Base-by-base conservation (phyloP, 1,284 basidiomycete genomes). In the Vanrija humicola region DNA sequence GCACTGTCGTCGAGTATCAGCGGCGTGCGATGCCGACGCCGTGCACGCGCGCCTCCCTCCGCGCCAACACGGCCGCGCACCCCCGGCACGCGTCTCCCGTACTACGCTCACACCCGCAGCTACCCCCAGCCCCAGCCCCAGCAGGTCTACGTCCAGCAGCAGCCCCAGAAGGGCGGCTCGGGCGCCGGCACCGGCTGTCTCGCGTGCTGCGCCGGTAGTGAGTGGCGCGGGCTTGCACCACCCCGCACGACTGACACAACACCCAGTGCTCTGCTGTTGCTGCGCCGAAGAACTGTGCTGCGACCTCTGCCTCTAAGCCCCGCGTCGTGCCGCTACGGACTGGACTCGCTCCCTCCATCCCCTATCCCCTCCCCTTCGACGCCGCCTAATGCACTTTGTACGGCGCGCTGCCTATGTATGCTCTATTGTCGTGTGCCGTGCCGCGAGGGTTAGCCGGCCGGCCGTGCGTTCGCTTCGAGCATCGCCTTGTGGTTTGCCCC, bases 51-150 rank as follows among this genome's bases (percentile, higher is more conserved):
- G n/a, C n/a, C n/a, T n/a, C n/a, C n/a, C n/a, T n/a, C n/a, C n/a
- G n/a, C n/a, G n/a, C n/a, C 16, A 9, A 40, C 39, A 40, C 39
- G 2, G 7, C 40, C 40, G 5, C 19, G 39, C 39, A 42, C 43
- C n/a, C 18, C 8, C 43, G 16, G 15, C n/a, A 8, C 23, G 6
- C 23, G n/a, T 28, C 6, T 45, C 23, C 43, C n/a, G n/a, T 26
- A 12, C 34, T 34, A 15, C 9, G 23, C 7, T n/a, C 23, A 26
- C 45, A 23, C 21, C 21, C 21, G 21, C 21, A 72, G 70, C 62
- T 65, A 69, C 58, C 72, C 72, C 40, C 72, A 74, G 58, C 72
- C 70, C 29, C 63, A 64, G 55, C 72, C 72, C 51, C 72, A 74
- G 54, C 72, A 54, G 34, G 69, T 74, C 25, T 74, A 74, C 61